Percentiles rank a stretch among this genome's conserved stretches.
Evolutionary conservation across 1,284 basidiomycete species (phyloP).

Genomic region (Laetiporus sulphureus): DNA sequence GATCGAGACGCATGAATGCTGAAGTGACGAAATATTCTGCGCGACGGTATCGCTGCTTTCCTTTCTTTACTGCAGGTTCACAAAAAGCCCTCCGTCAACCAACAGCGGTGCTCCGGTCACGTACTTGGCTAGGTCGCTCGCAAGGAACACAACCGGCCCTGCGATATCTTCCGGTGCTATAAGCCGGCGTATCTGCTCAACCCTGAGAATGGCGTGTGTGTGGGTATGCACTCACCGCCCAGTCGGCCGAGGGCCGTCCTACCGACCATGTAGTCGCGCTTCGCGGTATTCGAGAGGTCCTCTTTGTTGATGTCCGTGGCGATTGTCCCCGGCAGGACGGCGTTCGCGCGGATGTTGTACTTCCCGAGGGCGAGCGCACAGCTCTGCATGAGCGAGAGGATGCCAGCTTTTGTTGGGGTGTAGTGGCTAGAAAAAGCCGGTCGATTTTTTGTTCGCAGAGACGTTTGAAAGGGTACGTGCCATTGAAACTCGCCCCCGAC

Average conservation of each 20-base stretch:
- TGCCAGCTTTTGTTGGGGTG: conserved; percentile 77
- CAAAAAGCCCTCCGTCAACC: conserved; percentile 76
- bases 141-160: conserved; percentile 72
- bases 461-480: conserved; percentile 25
- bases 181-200: background rate
- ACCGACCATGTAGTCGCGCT: conserved; percentile 61
- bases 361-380: conserved; percentile 74
- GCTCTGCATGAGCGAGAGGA: conserved; percentile 79
- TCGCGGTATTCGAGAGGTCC: conserved; percentile 56
- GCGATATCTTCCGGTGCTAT: conserved; percentile 68
- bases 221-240: conserved; percentile 37
- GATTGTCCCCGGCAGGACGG: conserved; percentile 66
- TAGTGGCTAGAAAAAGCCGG: conserved; percentile 46
- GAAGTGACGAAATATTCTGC: no score
- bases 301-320: conserved; percentile 77
- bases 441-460: conserved; percentile 1
- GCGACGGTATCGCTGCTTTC: no score
- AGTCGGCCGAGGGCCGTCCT: conserved; percentile 66
- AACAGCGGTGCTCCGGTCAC: conserved; percentile 65
- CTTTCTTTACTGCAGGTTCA: conserved; percentile 58
- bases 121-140: conserved; percentile 70
- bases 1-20: no score
- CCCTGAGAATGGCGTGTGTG: background rate
- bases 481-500: conserved; percentile 74
- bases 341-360: conserved; percentile 70